Conservation (phyloP, 495 filamentous ascomycete genomes). For the Neurospora africana region DNA sequence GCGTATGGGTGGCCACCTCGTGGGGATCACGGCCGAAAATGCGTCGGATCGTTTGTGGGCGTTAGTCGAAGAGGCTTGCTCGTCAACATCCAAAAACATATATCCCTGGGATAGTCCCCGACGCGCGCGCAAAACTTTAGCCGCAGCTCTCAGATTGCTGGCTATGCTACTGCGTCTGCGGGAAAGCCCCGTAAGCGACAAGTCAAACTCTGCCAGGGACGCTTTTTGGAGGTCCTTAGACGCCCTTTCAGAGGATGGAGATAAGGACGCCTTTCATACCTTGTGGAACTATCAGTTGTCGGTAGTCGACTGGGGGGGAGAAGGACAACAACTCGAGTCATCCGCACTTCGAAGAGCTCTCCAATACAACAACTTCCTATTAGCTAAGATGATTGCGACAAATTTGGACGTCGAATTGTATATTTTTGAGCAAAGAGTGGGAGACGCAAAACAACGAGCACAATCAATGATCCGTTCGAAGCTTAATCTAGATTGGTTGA, state of each 20-base stretch:
- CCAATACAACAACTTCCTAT: background rate
- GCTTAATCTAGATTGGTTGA: background rate
- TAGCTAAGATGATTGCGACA: background rate
- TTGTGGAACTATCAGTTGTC: background rate
- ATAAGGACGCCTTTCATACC: background rate
- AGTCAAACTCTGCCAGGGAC: background rate
- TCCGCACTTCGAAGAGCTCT: background rate
- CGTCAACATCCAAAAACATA: too few relatives aligned
- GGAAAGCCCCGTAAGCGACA: background rate
- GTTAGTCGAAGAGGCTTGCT: background rate
- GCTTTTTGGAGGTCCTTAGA: background rate
- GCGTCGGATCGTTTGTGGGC: background rate
- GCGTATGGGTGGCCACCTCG: rapidly evolving
- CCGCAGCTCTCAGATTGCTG: background rate
- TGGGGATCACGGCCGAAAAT: background rate
- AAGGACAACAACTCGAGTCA: background rate
- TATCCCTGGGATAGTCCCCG: too few relatives aligned
- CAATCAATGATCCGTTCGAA: background rate
- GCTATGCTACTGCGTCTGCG: background rate
- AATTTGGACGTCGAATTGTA: rapidly evolving
- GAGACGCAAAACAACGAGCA: background rate
- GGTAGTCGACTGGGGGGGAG: background rate
- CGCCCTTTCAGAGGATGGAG: background rate
- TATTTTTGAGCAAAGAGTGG: background rate
- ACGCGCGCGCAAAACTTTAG: background rate